Evolutionary conservation across 768 basidiomycete genomes (phyloP), one percentile per base, ranked within the genome.

Genomic region (Pisolithus microcarpus): DNA sequence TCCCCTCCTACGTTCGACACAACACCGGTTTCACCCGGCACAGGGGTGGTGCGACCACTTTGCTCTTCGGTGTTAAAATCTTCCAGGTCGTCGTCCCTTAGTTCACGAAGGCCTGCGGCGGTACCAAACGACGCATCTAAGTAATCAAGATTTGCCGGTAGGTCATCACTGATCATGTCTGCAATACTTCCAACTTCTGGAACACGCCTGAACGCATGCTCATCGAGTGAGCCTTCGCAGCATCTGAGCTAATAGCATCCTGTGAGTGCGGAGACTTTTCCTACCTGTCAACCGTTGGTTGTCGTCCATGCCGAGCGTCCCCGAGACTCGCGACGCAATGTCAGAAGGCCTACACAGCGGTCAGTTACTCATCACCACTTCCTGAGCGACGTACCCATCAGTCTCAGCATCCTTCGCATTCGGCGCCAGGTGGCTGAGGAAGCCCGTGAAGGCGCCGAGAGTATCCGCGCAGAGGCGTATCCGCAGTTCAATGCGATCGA

Each of bases 151-250:
- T 98, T 95, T 19, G 77, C 86, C 0, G 95, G 95, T 8, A 98
- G 72, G 64, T 98, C 93, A 59, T 98, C 95, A 30, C 75, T 72
- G 51, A 98, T 85, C 82, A 96, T 83, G 66, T 97, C 95, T 13
- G 89, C 84, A 8, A 82, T 78, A 9, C 81, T 77, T 19, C 87
- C 85, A 38, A 95, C 73, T 56, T 91, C 85, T 2, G 91, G 91
- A 7, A 83, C 62, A 39, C 70, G 73, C 46, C 73, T 78, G 71
- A 95, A 96, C 1, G 92, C 89, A 34, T 85, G 68, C 51, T 92
- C 85, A 49, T 95, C 92, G 34, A 96, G 71, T 9, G 86, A 87
- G 48, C 78, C 85, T 88, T 52, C 31, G 38, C 15, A 24, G 24
- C 11, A 42, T 38, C 19, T 16, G 42, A 37, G 48, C 56, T 30